Percentiles rank a stretch among this genome's conserved stretches.
These are phyloP conservation scores for Diddensiella santjacobensis DNA, from an alignment of 805 yeast genomes.

Conservation along the genomic window DNA sequence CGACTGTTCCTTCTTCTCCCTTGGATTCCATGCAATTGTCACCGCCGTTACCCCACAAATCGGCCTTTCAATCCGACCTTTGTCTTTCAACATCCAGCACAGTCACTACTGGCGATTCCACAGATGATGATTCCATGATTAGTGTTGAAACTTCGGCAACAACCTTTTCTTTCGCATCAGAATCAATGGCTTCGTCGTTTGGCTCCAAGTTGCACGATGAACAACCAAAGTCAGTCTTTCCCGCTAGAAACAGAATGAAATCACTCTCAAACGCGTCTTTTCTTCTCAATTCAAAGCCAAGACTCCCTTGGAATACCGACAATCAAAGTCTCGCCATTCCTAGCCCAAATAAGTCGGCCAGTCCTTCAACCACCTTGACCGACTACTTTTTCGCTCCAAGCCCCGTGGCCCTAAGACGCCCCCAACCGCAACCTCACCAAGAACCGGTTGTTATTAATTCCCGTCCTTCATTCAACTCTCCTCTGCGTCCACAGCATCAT, in stretches of 20 bases:
- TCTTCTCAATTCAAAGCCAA: conserved; percentile 16
- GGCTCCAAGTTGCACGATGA: background rate
- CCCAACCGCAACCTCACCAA: conserved; percentile 1
- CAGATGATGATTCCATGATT: conserved; percentile 1
- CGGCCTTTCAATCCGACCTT: conserved; percentile 1
- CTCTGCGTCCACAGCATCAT: background rate
- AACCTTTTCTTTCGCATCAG: background rate
- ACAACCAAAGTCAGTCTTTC: background rate
- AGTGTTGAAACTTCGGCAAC: conserved; percentile 3
- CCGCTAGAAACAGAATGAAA: conserved; percentile 11
- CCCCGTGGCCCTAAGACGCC: conserved; percentile 5
- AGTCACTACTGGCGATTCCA: background rate
- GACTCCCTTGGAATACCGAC: conserved; percentile 6
- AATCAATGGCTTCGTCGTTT: conserved; percentile 6
- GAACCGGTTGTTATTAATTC: background rate
- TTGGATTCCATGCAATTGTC: conserved; percentile 10
- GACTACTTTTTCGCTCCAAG: conserved; percentile 9
- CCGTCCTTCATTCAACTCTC: conserved; percentile 9
- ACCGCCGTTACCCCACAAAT: conserved; percentile 18
- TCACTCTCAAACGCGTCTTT: conserved; percentile 22
- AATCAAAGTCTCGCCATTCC: background rate
- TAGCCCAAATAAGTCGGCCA: background rate
- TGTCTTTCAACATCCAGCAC: conserved; percentile 1
- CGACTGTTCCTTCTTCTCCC: conserved; percentile 9
- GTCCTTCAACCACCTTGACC: background rate